Evolutionary conservation across 2,329 filamentous ascomycete species (phyloP).

Genomic region (Sclerotinia sclerotiorum): DNA sequence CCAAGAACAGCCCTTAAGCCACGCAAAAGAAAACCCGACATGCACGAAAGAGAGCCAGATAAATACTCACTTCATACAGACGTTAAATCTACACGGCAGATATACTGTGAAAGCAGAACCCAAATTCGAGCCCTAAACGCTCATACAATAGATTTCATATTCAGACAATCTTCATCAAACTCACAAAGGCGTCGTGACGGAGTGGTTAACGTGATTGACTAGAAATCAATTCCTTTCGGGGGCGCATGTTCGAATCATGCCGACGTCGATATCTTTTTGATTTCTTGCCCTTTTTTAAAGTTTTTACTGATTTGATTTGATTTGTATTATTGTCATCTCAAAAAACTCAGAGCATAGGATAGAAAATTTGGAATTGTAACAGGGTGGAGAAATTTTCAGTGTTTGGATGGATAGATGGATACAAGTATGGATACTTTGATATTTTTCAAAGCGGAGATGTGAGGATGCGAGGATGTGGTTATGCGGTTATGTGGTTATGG

Average conservation of each 20-base stretch:
- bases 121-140: background rate
- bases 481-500: background rate
- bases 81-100: background rate
- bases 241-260: slow-evolving; percentile 13
- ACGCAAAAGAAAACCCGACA: background rate
- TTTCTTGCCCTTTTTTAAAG: background rate
- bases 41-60: background rate
- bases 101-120: background rate
- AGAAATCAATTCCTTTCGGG: slow-evolving; percentile 14
- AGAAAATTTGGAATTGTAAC: background rate
- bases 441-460: background rate
- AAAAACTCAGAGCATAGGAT: background rate
- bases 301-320: background rate
- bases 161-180: accelerated
- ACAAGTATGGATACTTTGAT: background rate
- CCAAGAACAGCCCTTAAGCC: too few species aligned
- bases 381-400: background rate
- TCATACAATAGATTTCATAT: background rate
- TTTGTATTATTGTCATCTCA: too few species aligned
- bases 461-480: too few species aligned
- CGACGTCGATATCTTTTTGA: background rate
- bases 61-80: background rate
- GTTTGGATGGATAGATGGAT: too few species aligned
- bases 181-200: background rate
- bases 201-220: slow-evolving; percentile 16